Evolutionary conservation across 306 rosid genomes (phyloP), one percentile per base, ranked within the genome.

Genomic region (Hippophae gyantsensis): DNA sequence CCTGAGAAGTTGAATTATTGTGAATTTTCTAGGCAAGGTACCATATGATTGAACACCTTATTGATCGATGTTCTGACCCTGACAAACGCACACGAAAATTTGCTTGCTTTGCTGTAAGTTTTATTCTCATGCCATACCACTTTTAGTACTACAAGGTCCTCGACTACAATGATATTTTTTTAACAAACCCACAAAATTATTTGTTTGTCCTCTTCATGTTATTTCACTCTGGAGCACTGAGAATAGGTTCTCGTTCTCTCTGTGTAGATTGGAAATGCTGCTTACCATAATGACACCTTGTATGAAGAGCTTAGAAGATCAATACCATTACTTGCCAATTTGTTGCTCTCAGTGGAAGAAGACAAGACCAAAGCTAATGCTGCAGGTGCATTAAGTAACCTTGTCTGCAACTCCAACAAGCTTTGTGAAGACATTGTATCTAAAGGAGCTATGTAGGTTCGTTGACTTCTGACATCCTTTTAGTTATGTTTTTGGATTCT

Each of bases 51-150:
- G 62, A 82, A 43, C 84, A 80, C 66, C 93, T 92, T 52, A 85
- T 92, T 47, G 95, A 92, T 73, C 80, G 96, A 43, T 92, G 99
- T 67, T 77, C 86, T 71, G 99, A 88, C 75, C 84, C 84, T 18
- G 99, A 92, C 84, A 88, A 86, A 83, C 87, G 95, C 47, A 88
- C 96, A 12, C 74, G 95, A 62, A 92, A 88, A 62, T 92, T 92
- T 65, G 99, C 99, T 69, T 88, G 99, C 80, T 92, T 92, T 84
- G 99, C 99, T 58, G 99, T 92, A 88, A 85, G 96, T 18, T 79
- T 78, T 57, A 66, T 51, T 65, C 61, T 41, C 60, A 49, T 14
- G 23, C 26, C 32, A 23, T 64, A 32, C 38, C 38, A 32, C 38
- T 32, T 32, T 32, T 32, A 18, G 23, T 18, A 32, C 38, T 1